Evolutionary conservation across 148 eudicot species (phyloP).

Genomic region (Rhododendron henanense): DNA sequence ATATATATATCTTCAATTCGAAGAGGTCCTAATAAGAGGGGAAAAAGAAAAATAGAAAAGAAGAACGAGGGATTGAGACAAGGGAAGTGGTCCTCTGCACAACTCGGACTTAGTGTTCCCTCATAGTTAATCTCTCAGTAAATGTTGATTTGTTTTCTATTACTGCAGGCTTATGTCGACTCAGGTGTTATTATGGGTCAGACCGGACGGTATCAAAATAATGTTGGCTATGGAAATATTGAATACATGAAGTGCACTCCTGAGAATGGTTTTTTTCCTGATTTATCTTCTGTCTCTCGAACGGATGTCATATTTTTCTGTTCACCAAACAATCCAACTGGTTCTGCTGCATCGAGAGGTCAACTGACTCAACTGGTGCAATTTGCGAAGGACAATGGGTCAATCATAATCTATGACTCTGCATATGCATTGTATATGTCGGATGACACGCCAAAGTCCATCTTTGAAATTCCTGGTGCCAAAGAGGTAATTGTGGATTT

Average conservation of each 20-base stretch:
- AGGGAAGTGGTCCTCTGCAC: background rate
- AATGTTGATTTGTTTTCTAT: background rate
- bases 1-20: background rate
- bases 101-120: background rate
- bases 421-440: constrained; percentile 66
- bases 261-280: constrained; percentile 67
- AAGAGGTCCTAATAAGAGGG: background rate
- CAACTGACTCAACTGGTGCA: constrained; percentile 61
- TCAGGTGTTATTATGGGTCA: constrained; percentile 85
- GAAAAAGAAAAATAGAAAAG: background rate
- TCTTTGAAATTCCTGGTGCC: constrained; percentile 84
- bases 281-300: constrained; percentile 41
- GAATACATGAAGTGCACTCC: constrained; percentile 69
- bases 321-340: constrained; percentile 90
- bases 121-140: background rate
- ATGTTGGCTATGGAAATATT: constrained; percentile 51
- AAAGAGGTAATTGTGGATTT: constrained; percentile 87
- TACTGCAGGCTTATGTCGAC: constrained; percentile 74
- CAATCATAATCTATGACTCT: constrained; percentile 75
- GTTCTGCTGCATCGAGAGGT: constrained; percentile 62
- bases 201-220: constrained; percentile 47
- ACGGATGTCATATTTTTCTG: constrained; percentile 85
- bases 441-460: constrained; percentile 61
- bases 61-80: background rate
- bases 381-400: constrained; percentile 67